Percentiles rank a stretch among this genome's conserved stretches.
Conservation (phyloP, 1,284 basidiomycete genomes). For the Ceratobasidium sp. region DNA sequence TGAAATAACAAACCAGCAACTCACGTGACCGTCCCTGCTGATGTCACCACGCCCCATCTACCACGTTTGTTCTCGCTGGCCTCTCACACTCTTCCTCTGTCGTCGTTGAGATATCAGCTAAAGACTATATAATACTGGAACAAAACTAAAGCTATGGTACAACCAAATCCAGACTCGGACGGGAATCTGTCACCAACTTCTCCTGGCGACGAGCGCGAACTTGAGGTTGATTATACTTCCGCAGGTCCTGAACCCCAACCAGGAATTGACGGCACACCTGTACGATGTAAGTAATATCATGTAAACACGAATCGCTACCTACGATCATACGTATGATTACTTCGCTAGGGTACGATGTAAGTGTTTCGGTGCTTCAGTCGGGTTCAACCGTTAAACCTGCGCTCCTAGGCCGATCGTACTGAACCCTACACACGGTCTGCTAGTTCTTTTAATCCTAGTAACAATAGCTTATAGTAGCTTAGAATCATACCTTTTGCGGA, state of each 20-base stretch:
- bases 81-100: constrained; percentile 5
- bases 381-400: constrained; percentile 13
- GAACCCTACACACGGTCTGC: constrained; percentile 73
- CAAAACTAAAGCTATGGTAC: neutral
- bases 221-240: constrained; percentile 49
- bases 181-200: constrained; percentile 52
- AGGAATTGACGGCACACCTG: constrained; percentile 57
- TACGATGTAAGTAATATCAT: constrained; percentile 55
- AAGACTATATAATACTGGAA: neutral
- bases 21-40: constrained; percentile 22
- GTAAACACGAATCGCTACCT: neutral
- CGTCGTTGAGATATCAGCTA: neutral
- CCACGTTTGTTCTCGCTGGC: constrained; percentile 30
- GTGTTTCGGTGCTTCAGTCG: constrained; percentile 50
- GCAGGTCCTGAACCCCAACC: constrained; percentile 55
- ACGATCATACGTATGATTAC: constrained; percentile 3
- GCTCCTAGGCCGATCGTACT: constrained; percentile 74
- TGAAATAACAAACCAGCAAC: constrained; percentile 24
- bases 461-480: neutral
- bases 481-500: constrained; percentile 80
- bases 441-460: neutral
- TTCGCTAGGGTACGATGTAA: constrained; percentile 62
- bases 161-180: neutral
- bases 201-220: constrained; percentile 55
- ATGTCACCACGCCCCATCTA: constrained; percentile 11